phyloP scores from a whole-genome alignment of 2,329 filamentous ascomycete genomes.

The Diplodia intermedia region DNA sequence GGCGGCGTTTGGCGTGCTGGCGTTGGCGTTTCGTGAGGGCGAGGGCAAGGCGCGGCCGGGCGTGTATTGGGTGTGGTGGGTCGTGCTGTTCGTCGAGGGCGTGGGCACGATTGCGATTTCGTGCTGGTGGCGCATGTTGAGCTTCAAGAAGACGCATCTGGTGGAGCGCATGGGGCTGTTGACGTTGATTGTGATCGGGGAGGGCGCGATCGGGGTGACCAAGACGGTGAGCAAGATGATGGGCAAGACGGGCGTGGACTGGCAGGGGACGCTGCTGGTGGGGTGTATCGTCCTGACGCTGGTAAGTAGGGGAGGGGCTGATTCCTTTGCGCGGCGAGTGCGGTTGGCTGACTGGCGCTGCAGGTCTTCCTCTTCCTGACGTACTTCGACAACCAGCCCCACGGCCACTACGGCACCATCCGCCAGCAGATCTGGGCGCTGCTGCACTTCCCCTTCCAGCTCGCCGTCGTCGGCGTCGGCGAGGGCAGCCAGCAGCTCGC shows the following conservation, averaged over 20 bases:
- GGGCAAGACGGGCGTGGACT: constrained; percentile 46
- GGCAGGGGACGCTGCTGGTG: constrained; percentile 45
- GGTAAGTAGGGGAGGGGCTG: constrained; percentile 36
- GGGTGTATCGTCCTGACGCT: constrained; percentile 48
- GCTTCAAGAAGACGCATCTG: constrained; percentile 68
- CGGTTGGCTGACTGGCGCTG: neutral
- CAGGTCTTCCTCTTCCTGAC: constrained; percentile 66
- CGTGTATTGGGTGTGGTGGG: constrained; percentile 48
- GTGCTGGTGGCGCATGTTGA: constrained; percentile 62
- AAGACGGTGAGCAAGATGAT: constrained; percentile 57
- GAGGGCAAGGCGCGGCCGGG: constrained; percentile 33
- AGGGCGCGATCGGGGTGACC: constrained; percentile 68
- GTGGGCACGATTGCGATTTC: constrained; percentile 61
- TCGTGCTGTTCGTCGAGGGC: constrained; percentile 61
- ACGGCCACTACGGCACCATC: constrained; percentile 58
- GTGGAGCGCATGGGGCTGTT: constrained; percentile 69
- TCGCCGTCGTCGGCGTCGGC: constrained; percentile 68
- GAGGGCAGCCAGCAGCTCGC: constrained; percentile 67
- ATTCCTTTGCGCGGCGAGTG: neutral
- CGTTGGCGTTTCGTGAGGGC: constrained; percentile 42
- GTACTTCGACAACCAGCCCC: constrained; percentile 65
- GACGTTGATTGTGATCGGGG: constrained; percentile 71
- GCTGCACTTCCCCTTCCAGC: constrained; percentile 69
- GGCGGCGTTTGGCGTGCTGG: constrained; percentile 45
- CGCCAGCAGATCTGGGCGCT: constrained; percentile 66